Evolutionary conservation across 192 early-diverging fungal species (phyloP).

Genomic region (Coemansia sp.): DNA sequence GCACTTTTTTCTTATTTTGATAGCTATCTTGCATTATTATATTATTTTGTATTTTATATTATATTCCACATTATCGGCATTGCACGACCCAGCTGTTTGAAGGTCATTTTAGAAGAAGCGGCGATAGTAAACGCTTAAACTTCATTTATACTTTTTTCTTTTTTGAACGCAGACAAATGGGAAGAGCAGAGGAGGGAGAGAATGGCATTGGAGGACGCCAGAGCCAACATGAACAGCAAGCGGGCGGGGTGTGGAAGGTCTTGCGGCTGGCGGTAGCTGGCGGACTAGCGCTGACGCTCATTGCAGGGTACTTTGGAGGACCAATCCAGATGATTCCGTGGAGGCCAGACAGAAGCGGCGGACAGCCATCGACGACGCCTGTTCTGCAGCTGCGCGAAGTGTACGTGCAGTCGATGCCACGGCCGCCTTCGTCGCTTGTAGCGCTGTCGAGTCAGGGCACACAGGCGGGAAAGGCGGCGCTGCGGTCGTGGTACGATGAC

Average conservation of each 20-base stretch:
- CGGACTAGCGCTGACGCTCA: background rate
- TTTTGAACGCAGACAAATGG: background rate
- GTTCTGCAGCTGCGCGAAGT: constrained; percentile 41
- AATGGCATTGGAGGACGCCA: background rate
- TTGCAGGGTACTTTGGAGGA: constrained; percentile 24
- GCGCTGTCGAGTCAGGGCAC: constrained; percentile 48
- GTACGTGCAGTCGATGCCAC: constrained; percentile 47
- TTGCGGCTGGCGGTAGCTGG: constrained; percentile 8
- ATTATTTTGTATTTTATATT: background rate
- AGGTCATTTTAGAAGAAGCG: too few relatives aligned
- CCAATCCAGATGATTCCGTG: constrained; percentile 38
- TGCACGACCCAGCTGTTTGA: too few relatives aligned
- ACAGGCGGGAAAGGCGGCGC: constrained; percentile 28
- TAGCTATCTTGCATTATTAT: background rate
- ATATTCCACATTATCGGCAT: background rate
- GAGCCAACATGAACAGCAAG: background rate
- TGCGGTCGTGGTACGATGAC: constrained; percentile 48
- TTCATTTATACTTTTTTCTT: background rate
- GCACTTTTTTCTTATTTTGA: background rate
- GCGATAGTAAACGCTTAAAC: background rate
- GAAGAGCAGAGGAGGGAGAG: background rate
- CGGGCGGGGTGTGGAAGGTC: background rate
- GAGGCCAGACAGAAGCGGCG: constrained; percentile 11
- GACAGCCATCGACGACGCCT: constrained; percentile 8
- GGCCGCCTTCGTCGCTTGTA: constrained; percentile 34